Evolutionary conservation across 1,139 yeast genomes (phyloP), one percentile per base, ranked within the genome.

Genomic region (Hemisphaericaspora xylanilytica): DNA sequence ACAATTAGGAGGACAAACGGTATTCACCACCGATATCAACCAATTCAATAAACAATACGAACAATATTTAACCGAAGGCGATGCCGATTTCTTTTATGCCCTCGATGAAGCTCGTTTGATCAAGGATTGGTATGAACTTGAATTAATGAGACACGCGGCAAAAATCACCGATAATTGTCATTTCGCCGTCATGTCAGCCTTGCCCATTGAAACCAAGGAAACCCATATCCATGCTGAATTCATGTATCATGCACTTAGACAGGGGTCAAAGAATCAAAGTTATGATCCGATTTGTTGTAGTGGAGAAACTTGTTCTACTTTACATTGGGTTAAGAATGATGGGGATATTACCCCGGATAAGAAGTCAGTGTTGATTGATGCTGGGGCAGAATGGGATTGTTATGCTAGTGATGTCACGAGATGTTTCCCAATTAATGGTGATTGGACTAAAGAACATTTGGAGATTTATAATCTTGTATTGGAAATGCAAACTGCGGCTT

Each of bases 281-380:
- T 92, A 92, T 58, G 97, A 89, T 56, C 97, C 97, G 14, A 88
- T 92, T 44, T 90, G 97, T 61, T 90, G 97, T 55, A 77, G 96
- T 9, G 98, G 98, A 0, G 82, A 95, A 28, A 81, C 83, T 45
- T 87, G 96, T 57, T 88, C 96, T 17, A 88, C 96, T 3, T 73
- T 92, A 47, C 98, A 92, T 61, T 92, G 90, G 58, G 81, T 85
- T 13, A 83, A 81, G 55, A 92, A 92, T 55, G 95, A 89, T 53
- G 89, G 83, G 42, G 73, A 72, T 2, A 59, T 81, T 39, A 63
- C 70, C 27, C 71, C 63, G 18, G 75, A 75, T 4, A 81, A 78
- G 43, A 58, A 59, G 37, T 75, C 92, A 4, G 75, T 92, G 10
- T 73, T 92, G 45, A 82, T 92, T 43, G 98, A 92, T 63, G 97